A percentile compares a stretch with the other conserved stretches of the same genome.
Conservation (phyloP, 164 flowering plant genomes). For the Tinospora cordifolia region DNA sequence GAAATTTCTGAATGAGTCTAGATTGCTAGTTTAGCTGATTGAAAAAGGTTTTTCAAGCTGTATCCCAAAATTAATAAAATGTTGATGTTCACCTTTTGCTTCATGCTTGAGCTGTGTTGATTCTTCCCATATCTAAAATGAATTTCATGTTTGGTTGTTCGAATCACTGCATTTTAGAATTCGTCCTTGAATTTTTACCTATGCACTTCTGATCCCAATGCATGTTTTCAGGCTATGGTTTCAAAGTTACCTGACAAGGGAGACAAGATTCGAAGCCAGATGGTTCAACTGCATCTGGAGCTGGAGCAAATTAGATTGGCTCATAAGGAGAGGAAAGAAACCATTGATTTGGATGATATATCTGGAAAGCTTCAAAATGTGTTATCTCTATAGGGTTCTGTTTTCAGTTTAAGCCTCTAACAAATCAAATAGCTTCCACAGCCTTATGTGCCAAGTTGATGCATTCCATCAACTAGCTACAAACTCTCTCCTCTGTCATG, state of each 20-base stretch:
- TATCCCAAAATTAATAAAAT: background rate
- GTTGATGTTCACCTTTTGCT: background rate
- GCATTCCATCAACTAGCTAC: background rate
- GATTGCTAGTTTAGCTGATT: background rate
- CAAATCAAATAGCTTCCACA: background rate
- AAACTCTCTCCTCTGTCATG: background rate
- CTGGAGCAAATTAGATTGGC: conserved; percentile 38
- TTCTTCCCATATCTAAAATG: background rate
- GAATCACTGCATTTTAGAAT: background rate
- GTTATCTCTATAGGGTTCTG: background rate
- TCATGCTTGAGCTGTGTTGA: background rate
- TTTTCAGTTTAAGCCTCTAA: background rate
- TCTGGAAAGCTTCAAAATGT: conserved; percentile 31
- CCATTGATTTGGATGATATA: conserved; percentile 54
- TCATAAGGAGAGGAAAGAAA: conserved; percentile 23
- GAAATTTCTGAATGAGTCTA: too few species aligned
- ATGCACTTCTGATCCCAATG: background rate
- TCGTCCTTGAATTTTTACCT: background rate
- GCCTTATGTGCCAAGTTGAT: background rate
- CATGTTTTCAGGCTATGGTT: conserved; percentile 38
- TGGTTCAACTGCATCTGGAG: conserved; percentile 41
- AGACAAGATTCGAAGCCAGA: conserved; percentile 52
- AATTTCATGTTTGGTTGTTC: background rate
- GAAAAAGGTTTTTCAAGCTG: too few species aligned
- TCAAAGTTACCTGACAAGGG: conserved; percentile 71